phyloP scores from a whole-genome alignment of 2,329 filamentous ascomycete species.

The Cladosporium sp. region DNA sequence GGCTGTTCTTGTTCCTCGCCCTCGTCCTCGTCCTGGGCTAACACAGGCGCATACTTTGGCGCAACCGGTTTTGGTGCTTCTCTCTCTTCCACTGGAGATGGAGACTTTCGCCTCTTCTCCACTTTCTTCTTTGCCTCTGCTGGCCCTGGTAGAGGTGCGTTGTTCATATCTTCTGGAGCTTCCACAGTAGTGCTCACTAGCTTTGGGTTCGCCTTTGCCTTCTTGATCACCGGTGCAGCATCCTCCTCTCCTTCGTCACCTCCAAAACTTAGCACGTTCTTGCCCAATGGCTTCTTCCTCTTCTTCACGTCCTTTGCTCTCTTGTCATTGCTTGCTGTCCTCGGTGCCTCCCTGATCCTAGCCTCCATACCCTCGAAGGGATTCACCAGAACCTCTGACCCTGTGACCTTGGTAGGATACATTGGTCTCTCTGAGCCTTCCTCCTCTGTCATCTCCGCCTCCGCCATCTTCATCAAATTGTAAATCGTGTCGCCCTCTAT shows the following conservation, averaged over 20 bases:
- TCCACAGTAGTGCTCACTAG: slow-evolving; percentile 51
- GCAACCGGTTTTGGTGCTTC: slow-evolving; percentile 12
- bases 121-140: slow-evolving; percentile 25
- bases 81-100: slow-evolving; percentile 21
- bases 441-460: slow-evolving; percentile 70
- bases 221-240: slow-evolving; percentile 64
- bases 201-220: slow-evolving; percentile 75
- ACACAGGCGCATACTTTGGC: neutral
- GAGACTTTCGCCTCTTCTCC: slow-evolving; percentile 20
- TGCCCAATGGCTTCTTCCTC: slow-evolving; percentile 70
- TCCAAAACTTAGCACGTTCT: slow-evolving; percentile 75
- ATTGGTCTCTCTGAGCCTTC: slow-evolving; percentile 78
- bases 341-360: slow-evolving; percentile 58
- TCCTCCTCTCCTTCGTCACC: slow-evolving; percentile 63
- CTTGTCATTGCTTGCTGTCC: slow-evolving; percentile 48
- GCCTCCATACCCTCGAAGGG: slow-evolving; percentile 80
- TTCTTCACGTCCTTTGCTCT: slow-evolving; percentile 59
- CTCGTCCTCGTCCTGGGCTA: slow-evolving; percentile 28
- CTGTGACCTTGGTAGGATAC: slow-evolving; percentile 78
- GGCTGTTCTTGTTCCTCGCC: slow-evolving; percentile 26
- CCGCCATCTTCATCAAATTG: slow-evolving; percentile 90
- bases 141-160: slow-evolving; percentile 26
- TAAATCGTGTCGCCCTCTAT: slow-evolving; percentile 94
- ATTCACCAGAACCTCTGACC: slow-evolving; percentile 74
- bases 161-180: slow-evolving; percentile 26